Base-by-base conservation (phyloP, 2,329 filamentous ascomycete species). In the Colletotrichum karsti region DNA sequence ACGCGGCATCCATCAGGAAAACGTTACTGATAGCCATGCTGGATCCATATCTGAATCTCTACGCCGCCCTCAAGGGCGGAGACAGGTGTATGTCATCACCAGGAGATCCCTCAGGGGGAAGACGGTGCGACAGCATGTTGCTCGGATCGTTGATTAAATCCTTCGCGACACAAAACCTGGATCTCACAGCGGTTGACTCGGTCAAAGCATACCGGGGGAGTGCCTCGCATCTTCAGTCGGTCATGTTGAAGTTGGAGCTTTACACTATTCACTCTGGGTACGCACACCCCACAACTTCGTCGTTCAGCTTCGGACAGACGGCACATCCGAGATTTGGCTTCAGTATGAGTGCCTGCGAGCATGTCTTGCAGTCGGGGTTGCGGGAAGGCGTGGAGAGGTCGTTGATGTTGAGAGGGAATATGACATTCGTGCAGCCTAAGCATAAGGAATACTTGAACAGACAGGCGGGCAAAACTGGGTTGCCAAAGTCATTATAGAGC, bases 101-200 rank as follows among this genome's bases (percentile, higher is more conserved):
- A 1, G 37, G 33, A 18, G 53, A 65, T 24, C 53, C 37, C 3
- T 53, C 53, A 6, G 30, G 53, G 2, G 60, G 61, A 20, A 53
- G 41, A 24, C 28, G 65, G 0, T 68, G 65, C 7, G 65, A 68
- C 65, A 68, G 65, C 39, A 59, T 68, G 18, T 44, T 68, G 7
- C 18, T 68, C 4, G 65, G 65, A 1, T 68, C 65, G 2, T 60
- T 68, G n/a, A 68, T 68, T 15, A 35, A 12, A 10, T 68, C 65
- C 12, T 54, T 68, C 18, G 54, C 65, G 0, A 37, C 46, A 3
- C 53, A 59, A 4, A n/a, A 18, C 0, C 9, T 68, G 20, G 65
- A 68, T 15, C 44, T 68, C n/a, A 48, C 54, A 2, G 60, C 53
- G 0, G 10, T 37, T 30, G 53, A 54, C 1, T 60, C 60, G 4